Evolutionary conservation across 176 grass and related monocot genomes (phyloP).

Genomic region (Triticum monococcum): DNA sequence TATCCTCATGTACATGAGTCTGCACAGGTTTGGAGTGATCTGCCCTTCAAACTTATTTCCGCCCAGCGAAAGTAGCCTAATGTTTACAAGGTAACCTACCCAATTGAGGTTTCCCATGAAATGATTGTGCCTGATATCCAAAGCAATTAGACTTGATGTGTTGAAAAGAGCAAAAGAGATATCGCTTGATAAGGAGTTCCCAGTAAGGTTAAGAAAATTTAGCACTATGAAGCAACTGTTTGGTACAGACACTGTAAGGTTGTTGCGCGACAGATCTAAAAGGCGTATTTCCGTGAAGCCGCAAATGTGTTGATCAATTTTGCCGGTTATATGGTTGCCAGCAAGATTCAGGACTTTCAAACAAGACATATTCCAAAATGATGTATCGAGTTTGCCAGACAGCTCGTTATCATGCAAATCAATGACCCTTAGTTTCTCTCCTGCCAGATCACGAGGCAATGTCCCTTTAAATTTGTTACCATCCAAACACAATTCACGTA

Average conservation of each 20-base stretch:
- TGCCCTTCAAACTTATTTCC: conserved; percentile 22
- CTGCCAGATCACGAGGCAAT: neutral
- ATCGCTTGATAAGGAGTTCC: conserved; percentile 6
- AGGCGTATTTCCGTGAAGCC: fast-evolving
- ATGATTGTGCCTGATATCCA: neutral
- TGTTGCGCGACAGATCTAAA: conserved; percentile 38
- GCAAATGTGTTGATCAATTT: conserved; percentile 12
- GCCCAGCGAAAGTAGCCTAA: neutral
- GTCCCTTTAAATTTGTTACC: conserved; percentile 1
- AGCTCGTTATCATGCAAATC: conserved; percentile 27
- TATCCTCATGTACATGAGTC: conserved; percentile 1
- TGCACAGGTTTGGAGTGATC: conserved; percentile 2
- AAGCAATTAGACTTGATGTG: neutral
- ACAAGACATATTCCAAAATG: neutral
- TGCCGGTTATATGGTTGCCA: neutral
- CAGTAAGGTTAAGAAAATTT: neutral
- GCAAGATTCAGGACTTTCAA: neutral
- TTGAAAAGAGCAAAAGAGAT: neutral
- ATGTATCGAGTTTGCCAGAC: neutral
- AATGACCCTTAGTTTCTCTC: fast-evolving
- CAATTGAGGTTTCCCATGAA: neutral
- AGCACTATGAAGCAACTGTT: neutral
- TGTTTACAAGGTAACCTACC: neutral
- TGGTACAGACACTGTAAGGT: conserved; percentile 21
- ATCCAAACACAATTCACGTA: neutral